These are phyloP conservation scores for Alloascoidea hylecoeti DNA, from an alignment of 805 yeast species.

Conservation along the genomic window DNA sequence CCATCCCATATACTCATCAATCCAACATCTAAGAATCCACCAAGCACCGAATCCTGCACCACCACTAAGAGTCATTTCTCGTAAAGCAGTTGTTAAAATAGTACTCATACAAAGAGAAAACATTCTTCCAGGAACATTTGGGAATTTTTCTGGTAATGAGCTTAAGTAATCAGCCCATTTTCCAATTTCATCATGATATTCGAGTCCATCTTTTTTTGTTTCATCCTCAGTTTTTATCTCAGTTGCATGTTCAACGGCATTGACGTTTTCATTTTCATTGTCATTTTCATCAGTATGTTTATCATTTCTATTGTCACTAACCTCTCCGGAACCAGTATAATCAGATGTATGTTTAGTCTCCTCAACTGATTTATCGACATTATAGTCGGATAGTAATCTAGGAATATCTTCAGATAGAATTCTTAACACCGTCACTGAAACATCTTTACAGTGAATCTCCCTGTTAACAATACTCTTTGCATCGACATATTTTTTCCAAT, in stretches of 20 bases:
- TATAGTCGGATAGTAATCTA: slow-evolving; percentile 10
- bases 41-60: slow-evolving; percentile 39
- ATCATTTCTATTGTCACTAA: background rate
- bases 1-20: slow-evolving; percentile 44
- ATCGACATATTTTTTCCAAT: slow-evolving; percentile 41
- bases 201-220: background rate
- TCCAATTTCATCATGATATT: background rate
- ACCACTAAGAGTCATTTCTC: slow-evolving; percentile 37
- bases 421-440: slow-evolving; percentile 7
- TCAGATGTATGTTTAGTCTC: background rate
- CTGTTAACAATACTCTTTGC: slow-evolving; percentile 27
- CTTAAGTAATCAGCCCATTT: slow-evolving; percentile 14
- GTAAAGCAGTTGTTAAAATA: slow-evolving; percentile 32
- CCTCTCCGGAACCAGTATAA: no score
- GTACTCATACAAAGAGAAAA: slow-evolving; percentile 32
- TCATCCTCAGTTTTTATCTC: no score
- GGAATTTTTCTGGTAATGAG: slow-evolving; percentile 25
- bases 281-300: slow-evolving; percentile 2
- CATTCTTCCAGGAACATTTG: slow-evolving; percentile 31
- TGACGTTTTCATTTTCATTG: background rate
- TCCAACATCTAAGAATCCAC: slow-evolving; percentile 53
- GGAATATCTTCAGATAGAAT: slow-evolving; percentile 16
- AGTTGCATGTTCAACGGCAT: background rate
- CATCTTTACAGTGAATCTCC: slow-evolving; percentile 20
- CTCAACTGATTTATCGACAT: background rate